phyloP scores from a whole-genome alignment of 805 yeast species.

The Clavispora fructus region DNA sequence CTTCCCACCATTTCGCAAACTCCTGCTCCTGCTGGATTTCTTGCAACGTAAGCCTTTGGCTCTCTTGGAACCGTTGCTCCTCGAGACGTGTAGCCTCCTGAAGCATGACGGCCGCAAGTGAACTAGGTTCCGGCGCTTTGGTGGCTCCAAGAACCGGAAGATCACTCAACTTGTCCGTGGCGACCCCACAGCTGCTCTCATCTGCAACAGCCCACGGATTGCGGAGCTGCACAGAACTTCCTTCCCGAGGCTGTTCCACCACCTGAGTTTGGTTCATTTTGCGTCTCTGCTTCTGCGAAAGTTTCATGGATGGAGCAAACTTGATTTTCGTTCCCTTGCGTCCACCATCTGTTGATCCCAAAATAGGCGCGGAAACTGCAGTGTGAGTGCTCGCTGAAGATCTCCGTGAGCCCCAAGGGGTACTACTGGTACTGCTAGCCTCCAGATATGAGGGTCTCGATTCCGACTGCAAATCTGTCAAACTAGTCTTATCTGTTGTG shows the following conservation, averaged over 20 bases:
- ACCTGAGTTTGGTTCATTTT: slow-evolving; percentile 21
- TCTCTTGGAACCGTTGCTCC: slow-evolving; percentile 22
- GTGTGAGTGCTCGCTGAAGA: background rate
- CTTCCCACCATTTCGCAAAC: slow-evolving; percentile 85
- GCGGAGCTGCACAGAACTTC: background rate
- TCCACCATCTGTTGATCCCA: slow-evolving; percentile 9
- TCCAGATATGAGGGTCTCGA: background rate
- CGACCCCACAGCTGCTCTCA: background rate
- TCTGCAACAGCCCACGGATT: slow-evolving; percentile 2
- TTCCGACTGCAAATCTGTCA: background rate
- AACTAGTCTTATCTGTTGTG: background rate
- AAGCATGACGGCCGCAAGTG: slow-evolving; percentile 40
- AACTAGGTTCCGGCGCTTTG: slow-evolving; percentile 3
- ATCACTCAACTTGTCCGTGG: slow-evolving; percentile 2
- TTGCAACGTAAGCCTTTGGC: slow-evolving; percentile 43
- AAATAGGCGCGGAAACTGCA: slow-evolving; percentile 3
- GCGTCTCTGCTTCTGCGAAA: slow-evolving; percentile 60
- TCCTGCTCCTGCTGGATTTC: slow-evolving; percentile 80
- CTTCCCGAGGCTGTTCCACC: background rate
- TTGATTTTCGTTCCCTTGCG: slow-evolving; percentile 22
- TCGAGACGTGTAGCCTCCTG: slow-evolving; percentile 37
- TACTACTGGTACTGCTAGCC: background rate
- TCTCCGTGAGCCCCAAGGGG: slow-evolving; percentile 5
- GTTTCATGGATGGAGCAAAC: slow-evolving; percentile 34
- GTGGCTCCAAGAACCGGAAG: slow-evolving; percentile 18